Conservation (phyloP, 2,329 filamentous ascomycete genomes). For the Fusarium bulbicola region DNA sequence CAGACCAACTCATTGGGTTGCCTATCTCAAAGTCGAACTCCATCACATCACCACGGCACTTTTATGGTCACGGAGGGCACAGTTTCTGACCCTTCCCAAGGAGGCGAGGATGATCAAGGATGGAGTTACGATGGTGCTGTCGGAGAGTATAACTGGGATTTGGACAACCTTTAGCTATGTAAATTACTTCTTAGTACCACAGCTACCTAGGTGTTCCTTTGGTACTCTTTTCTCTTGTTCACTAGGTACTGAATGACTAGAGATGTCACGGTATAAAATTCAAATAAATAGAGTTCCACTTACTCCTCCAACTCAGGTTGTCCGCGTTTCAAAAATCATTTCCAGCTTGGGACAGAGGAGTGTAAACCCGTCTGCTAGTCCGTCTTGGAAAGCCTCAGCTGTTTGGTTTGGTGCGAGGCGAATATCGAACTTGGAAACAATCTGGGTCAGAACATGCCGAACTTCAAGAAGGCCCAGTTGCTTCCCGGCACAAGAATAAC, state of each 20-base stretch:
- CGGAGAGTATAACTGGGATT: background rate
- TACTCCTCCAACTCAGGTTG: background rate
- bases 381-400: background rate
- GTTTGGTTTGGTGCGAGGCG: background rate
- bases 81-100: background rate
- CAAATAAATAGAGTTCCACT: background rate
- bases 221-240: background rate
- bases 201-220: too few species aligned
- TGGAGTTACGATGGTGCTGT: background rate
- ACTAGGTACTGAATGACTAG: background rate
- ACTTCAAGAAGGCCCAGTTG: background rate
- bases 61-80: background rate
- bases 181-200: too few species aligned
- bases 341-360: background rate
- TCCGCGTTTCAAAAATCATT: background rate
- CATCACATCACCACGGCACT: background rate
- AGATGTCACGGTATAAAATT: accelerated
- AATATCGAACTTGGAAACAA: background rate
- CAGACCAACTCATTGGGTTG: background rate
- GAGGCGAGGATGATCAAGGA: background rate
- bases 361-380: background rate
- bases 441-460: background rate
- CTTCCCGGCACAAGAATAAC: background rate
- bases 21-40: background rate
- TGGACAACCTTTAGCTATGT: background rate